These are phyloP conservation scores for Astragalus membranaceus DNA, from an alignment of 306 rosid species.

Conservation along the genomic window DNA sequence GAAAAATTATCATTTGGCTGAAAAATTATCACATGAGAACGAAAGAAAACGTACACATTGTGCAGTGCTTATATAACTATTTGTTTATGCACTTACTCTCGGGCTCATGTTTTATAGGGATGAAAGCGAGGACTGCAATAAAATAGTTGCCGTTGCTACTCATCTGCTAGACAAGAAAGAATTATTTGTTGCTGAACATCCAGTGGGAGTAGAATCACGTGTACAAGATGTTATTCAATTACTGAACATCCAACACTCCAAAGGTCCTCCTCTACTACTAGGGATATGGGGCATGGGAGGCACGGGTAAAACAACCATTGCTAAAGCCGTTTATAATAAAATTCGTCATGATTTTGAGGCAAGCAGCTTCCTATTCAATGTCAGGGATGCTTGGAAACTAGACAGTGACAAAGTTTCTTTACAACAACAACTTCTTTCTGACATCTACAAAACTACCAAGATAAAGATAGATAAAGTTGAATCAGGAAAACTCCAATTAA, in stretches of 20 bases:
- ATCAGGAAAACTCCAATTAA: not conserved
- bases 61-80: not conserved
- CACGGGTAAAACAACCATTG: not conserved
- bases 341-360: not conserved
- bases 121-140: not conserved
- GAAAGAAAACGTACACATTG: no score
- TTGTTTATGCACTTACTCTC: not conserved
- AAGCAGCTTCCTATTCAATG: not conserved
- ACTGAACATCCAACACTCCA: not conserved
- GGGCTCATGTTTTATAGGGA: not conserved
- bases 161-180: not conserved
- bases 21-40: no score
- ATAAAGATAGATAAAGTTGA: not conserved
- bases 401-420: not conserved
- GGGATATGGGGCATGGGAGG: slow-evolving; percentile 26
- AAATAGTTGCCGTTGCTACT: not conserved
- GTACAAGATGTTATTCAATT: not conserved
- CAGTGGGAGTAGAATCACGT: not conserved
- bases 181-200: not conserved
- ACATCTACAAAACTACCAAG: not conserved
- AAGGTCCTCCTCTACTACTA: not conserved
- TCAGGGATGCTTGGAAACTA: not conserved
- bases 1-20: no score
- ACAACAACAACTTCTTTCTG: not conserved
- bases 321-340: not conserved